These are phyloP conservation scores for Ogataea naganishii DNA, from an alignment of 805 yeast species.

Conservation along the genomic window DNA sequence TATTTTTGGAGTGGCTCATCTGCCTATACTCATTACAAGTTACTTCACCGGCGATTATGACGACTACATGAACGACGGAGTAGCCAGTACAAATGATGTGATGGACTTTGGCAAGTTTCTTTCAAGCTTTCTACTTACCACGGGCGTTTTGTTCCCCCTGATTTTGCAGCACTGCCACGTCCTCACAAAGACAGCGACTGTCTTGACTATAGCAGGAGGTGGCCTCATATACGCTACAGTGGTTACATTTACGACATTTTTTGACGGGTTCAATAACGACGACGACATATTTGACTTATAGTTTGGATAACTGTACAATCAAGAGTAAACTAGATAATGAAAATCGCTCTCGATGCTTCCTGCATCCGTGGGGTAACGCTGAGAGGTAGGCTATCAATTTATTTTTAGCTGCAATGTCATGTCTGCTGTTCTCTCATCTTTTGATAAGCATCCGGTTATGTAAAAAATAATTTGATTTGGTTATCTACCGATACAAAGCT, in stretches of 20 bases:
- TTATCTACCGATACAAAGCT: no score
- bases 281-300: slow-evolving; percentile 24
- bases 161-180: slow-evolving; percentile 69
- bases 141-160: slow-evolving; percentile 70
- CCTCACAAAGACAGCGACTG: slow-evolving; percentile 59
- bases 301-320: no score
- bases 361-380: no score
- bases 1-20: slow-evolving; percentile 59
- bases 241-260: slow-evolving; percentile 72
- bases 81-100: slow-evolving; percentile 33
- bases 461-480: no score
- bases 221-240: slow-evolving; percentile 73
- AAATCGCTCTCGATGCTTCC: no score
- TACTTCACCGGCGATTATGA: slow-evolving; percentile 32
- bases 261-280: slow-evolving; percentile 44
- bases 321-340: no score
- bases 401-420: no score
- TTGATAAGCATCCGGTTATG: no score
- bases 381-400: no score
- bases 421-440: no score
- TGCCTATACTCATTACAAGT: slow-evolving; percentile 57
- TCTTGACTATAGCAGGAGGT: slow-evolving; percentile 83
- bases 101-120: slow-evolving; percentile 73
- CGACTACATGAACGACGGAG: slow-evolving; percentile 55
- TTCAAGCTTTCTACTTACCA: slow-evolving; percentile 67